Evolutionary conservation across 2,329 filamentous ascomycete species (phyloP).

Genomic region (Nemania diffusa): DNA sequence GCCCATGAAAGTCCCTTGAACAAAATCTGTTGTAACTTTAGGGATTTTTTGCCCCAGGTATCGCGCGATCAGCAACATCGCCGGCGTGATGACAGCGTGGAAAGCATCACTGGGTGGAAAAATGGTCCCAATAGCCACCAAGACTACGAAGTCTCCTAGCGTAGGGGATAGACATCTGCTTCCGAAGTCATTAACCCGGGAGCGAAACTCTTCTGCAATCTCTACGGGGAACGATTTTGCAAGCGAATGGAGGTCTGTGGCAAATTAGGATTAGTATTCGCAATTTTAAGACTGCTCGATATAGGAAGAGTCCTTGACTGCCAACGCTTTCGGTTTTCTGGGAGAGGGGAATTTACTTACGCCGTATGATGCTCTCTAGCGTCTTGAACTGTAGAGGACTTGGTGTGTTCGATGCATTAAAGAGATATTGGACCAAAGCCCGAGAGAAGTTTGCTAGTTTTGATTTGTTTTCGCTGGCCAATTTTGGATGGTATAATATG

Average conservation of each 20-base stretch:
- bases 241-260: constrained; percentile 73
- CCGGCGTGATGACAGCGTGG: constrained; percentile 91
- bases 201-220: constrained; percentile 80
- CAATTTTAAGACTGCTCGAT: not conserved
- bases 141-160: constrained; percentile 79
- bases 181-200: constrained; percentile 71
- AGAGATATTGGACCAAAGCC: constrained; percentile 72
- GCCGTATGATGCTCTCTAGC: constrained; percentile 83
- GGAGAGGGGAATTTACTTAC: constrained; percentile 52
- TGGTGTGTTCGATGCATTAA: constrained; percentile 58
- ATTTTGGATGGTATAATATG: constrained; percentile 89
- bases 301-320: not conserved
- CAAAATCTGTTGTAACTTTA: constrained; percentile 71
- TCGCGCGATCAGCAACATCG: constrained; percentile 83
- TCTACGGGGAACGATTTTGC: constrained; percentile 85
- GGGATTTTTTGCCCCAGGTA: constrained; percentile 84
- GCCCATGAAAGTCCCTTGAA: constrained; percentile 80
- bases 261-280: constrained; percentile 14
- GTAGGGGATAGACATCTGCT: constrained; percentile 63
- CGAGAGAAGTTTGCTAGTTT: constrained; percentile 77
- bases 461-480: constrained; percentile 85
- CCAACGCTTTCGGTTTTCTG: not conserved
- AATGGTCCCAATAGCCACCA: constrained; percentile 84
- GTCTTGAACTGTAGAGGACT: constrained; percentile 67
- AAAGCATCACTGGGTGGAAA: constrained; percentile 98